Evolutionary conservation across 352 stramenopile species (phyloP).

Genomic region (Globisporangium spinosum): DNA sequence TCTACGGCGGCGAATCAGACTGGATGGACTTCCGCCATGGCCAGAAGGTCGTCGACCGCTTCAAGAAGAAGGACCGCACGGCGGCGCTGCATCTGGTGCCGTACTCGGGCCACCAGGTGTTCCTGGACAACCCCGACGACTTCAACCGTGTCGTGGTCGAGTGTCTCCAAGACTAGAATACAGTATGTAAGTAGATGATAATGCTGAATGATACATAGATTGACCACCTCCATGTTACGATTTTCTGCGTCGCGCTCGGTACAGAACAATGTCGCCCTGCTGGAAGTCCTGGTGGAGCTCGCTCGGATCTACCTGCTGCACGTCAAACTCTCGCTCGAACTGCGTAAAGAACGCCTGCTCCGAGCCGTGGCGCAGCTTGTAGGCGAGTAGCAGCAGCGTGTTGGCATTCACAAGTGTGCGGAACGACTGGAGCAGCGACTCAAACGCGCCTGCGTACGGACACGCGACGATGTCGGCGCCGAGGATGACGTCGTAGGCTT

Average conservation of each 20-base stretch:
- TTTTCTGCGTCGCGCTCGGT: slow-evolving; percentile 36
- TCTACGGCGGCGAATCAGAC: slow-evolving; percentile 76
- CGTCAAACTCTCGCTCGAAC: slow-evolving; percentile 47
- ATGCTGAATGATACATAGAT: not conserved
- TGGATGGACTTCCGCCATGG: slow-evolving; percentile 86
- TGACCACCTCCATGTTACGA: not conserved
- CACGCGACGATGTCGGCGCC: slow-evolving; percentile 83
- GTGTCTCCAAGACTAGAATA: slow-evolving; percentile 15
- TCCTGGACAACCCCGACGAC: slow-evolving; percentile 71
- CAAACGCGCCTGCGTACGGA: slow-evolving; percentile 69
- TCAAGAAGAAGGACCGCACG: slow-evolving; percentile 28
- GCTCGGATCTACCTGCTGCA: slow-evolving; percentile 31
- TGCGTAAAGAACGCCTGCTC: slow-evolving; percentile 62
- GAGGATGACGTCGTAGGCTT: slow-evolving; percentile 65
- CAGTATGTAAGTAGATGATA: not conserved
- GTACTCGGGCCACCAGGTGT: slow-evolving; percentile 74
- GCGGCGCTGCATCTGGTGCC: slow-evolving; percentile 61
- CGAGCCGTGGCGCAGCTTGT: slow-evolving; percentile 69
- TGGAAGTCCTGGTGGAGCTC: slow-evolving; percentile 72
- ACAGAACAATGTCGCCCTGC: slow-evolving; percentile 60
- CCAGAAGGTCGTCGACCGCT: slow-evolving; percentile 52
- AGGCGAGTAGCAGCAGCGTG: slow-evolving; percentile 64
- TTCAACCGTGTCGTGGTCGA: slow-evolving; percentile 69
- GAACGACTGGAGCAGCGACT: slow-evolving; percentile 55
- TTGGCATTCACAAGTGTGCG: slow-evolving; percentile 29